Evolutionary conservation across 805 yeast genomes (phyloP).

Genomic region (Jamesozyma jinghongensis): DNA sequence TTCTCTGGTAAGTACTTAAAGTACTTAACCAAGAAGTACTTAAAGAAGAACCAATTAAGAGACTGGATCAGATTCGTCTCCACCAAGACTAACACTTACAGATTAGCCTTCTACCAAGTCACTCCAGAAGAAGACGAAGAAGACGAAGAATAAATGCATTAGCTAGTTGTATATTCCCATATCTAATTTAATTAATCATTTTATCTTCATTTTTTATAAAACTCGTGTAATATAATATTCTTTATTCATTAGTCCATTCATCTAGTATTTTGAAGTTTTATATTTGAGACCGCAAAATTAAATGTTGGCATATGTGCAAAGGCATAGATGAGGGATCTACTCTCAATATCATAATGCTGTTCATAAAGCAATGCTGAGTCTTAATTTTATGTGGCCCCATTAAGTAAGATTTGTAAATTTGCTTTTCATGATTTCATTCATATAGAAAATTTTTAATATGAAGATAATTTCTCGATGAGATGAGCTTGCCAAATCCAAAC

Average conservation of each 20-base stretch:
- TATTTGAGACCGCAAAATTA: no score
- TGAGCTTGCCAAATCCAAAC: background rate
- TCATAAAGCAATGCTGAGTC: no score
- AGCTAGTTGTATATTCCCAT: conserved; percentile 1
- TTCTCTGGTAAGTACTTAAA: conserved; percentile 99
- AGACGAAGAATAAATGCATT: conserved; percentile 48
- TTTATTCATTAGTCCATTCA: background rate
- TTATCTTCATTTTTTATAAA: background rate
- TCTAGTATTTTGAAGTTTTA: no score
- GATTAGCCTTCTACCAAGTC: conserved; percentile 98
- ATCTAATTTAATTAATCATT: conserved; percentile 1
- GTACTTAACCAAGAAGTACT: conserved; percentile 99
- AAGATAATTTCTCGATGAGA: background rate
- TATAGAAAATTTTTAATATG: background rate
- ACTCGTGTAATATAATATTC: conserved; percentile 1
- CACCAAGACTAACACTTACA: conserved; percentile 89
- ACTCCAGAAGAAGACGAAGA: conserved; percentile 82
- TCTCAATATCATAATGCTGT: no score
- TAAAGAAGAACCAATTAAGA: conserved; percentile 99
- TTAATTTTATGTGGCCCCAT: no score
- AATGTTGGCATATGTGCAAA: no score
- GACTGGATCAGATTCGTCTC: conserved; percentile 99
- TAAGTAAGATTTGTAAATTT: no score
- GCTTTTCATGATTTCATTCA: background rate
- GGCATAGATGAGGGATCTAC: no score